Base-by-base conservation (phyloP, 1,284 basidiomycete genomes). In the Cryptococcus sp. region DNA sequence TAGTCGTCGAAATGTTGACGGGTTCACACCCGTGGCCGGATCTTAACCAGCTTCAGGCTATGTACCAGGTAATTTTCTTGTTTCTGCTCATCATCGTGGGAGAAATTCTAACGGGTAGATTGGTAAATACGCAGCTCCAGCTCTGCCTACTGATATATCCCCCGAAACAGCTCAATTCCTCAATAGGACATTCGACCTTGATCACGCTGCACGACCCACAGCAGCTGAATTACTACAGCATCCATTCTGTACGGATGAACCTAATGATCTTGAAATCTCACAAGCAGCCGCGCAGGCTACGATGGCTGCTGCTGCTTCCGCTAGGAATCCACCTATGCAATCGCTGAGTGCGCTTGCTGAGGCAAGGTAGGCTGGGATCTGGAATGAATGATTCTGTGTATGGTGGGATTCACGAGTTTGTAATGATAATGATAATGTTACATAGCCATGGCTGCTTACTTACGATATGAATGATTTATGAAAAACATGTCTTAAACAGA, bases 1-100 rank as follows among this genome's bases (percentile, higher is more conserved):
- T 98, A 46, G 87, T 98, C 14, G 91, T 98, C 18, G 96, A 99
- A 75, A 99, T 99, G 96, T 79, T 98, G 53, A 97, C 91, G 0
- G 94, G 94, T 3, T 87, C 92, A 62, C 94, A 97, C 72, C 96
- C 96, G 0, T 98, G 91, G 88, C 88, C 94, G 0, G 88, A 91
- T 58, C 79, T 98, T 23, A 93, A 88, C n/a, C 94, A 98, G 76
- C 98, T 98, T 92, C 92, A 96, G 77, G 91, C 90, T 54, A 96
- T 96, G 67, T 98, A 91, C 80, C 89, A 87, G 82, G 92, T 91
- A 49, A 51, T 77, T 64, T 19, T 28, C 32, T 21, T 44, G 21
- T 4, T 22, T 34, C 40, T 10, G n/a, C n/a, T n/a, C n/a, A n/a
- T n/a, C n/a, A n/a, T n/a, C n/a, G n/a, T n/a, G n/a, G n/a, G n/a